Base-by-base conservation (phyloP, 352 stramenopile species). In the Globisporangium emineosum region DNA sequence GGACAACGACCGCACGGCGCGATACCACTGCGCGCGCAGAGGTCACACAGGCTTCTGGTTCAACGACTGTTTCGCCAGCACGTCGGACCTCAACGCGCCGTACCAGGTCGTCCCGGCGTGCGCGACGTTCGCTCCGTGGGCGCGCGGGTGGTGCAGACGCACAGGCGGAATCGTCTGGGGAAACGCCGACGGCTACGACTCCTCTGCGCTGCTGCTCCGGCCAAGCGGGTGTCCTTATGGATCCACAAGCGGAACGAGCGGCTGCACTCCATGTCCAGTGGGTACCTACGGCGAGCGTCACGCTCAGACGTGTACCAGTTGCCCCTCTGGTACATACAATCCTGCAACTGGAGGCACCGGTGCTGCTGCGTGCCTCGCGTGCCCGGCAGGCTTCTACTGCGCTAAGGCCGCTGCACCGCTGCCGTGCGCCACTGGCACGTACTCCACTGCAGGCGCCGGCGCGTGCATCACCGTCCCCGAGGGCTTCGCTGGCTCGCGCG, bases 21-120 rank as follows among this genome's bases (percentile, higher is more conserved):
- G 47, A 4, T 76, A 85, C 57, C 67, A 86, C 57, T 89, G 79
- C 45, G 77, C 79, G 0, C 72, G 71, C 51, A 72, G 62, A 63
- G 69, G 66, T n/a, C 72, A 61, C 19, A 85, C 71, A n/a, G 79
- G 79, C 0, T 89, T 89, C 29, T 87, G 79, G 79, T 89, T 76
- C 17, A 69, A 40, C 10, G 72, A 89, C 53, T 89, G 79, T 21
- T 43, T 79, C 5, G 57, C 58, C 0, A 63, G 57, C 27, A 83
- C 71, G 66, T 83, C 76, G 0, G 69, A 89, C 67, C 49, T 87
- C 19, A 83, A 89, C 29, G 73, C 79, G 1, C 77, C 77, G 21
- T 89, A 77, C 60, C 63, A 79, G 30, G 54, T 77, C n/a, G 53
- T 86, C 6, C 68, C 79, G 7, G 63, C 66, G 49, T 89, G 79